Conservation (phyloP, 2,329 filamentous ascomycete genomes). For the Juglanconis sp. region DNA sequence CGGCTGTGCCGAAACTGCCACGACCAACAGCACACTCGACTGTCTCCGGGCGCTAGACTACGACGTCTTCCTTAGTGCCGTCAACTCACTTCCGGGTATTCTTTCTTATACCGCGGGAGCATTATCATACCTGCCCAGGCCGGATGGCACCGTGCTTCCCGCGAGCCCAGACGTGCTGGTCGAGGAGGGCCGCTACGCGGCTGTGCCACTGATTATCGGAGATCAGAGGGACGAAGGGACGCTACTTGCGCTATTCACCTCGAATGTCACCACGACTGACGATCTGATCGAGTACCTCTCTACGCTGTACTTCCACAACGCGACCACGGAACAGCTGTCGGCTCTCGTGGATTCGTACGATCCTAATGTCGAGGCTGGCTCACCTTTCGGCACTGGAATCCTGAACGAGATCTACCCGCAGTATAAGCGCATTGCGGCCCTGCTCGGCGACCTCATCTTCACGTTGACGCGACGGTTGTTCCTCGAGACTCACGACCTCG, state of each 20-base stretch:
- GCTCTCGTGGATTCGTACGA: conserved; percentile 62
- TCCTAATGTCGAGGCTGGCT: conserved; percentile 51
- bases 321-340: conserved; percentile 48
- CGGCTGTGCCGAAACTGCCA: conserved; percentile 52
- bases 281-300: conserved; percentile 61
- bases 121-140: conserved; percentile 71
- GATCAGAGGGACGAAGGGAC: conserved; percentile 81
- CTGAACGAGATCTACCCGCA: conserved; percentile 73
- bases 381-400: conserved; percentile 66
- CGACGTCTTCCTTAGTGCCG: conserved; percentile 59
- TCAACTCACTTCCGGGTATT: conserved; percentile 67
- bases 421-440: conserved; percentile 72
- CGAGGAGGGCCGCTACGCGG: conserved; percentile 44
- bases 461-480: conserved; percentile 67
- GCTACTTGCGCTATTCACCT: conserved; percentile 66
- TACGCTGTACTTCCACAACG: conserved; percentile 56
- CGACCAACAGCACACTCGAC: conserved; percentile 53
- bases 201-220: conserved; percentile 56
- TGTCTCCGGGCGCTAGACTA: conserved; percentile 64
- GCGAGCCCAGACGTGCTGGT: conserved; percentile 60
- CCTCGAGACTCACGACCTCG: conserved; percentile 43
- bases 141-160: conserved; percentile 62
- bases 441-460: conserved; percentile 73
- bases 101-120: conserved; percentile 66
- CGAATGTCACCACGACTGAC: conserved; percentile 61